Conservation (phyloP, 768 basidiomycete species). For the Astraeus odoratus region DNA sequence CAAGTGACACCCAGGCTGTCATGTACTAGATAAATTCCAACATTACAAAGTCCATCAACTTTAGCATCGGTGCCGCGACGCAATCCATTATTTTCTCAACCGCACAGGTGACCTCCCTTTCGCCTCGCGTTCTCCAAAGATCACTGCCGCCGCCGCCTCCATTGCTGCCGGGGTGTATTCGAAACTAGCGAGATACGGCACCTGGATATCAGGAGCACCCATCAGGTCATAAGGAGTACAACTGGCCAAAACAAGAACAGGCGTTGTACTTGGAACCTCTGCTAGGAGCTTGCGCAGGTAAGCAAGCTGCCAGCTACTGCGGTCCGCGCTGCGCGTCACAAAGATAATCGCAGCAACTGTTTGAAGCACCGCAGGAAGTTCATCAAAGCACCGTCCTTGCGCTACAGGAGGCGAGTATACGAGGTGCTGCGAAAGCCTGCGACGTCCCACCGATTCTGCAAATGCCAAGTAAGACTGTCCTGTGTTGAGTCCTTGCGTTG, state of each 20-base stretch:
- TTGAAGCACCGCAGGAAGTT: slow-evolving; percentile 7
- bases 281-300: slow-evolving; percentile 27
- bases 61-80: too few relatives aligned
- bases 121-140: slow-evolving; percentile 32
- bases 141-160: slow-evolving; percentile 34
- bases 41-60: too few relatives aligned
- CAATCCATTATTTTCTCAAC: too few relatives aligned
- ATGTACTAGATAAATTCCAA: too few relatives aligned
- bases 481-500: too few relatives aligned
- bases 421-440: slow-evolving; percentile 32
- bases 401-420: slow-evolving; percentile 33
- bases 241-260: slow-evolving; percentile 48
- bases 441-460: slow-evolving; percentile 32
- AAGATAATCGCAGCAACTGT: slow-evolving; percentile 33
- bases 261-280: slow-evolving; percentile 14
- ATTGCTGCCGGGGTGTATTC: slow-evolving; percentile 53
- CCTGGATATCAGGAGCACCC: slow-evolving; percentile 16
- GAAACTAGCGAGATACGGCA: slow-evolving; percentile 44
- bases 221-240: slow-evolving; percentile 63
- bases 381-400: slow-evolving; percentile 2
- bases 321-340: slow-evolving; percentile 51
- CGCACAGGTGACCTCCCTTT: slow-evolving; percentile 13
- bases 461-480: slow-evolving; percentile 51
- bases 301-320: slow-evolving; percentile 45
- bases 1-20: too few relatives aligned